Conservation (phyloP, 805 yeast species). For the Wickerhamiella galacta region DNA sequence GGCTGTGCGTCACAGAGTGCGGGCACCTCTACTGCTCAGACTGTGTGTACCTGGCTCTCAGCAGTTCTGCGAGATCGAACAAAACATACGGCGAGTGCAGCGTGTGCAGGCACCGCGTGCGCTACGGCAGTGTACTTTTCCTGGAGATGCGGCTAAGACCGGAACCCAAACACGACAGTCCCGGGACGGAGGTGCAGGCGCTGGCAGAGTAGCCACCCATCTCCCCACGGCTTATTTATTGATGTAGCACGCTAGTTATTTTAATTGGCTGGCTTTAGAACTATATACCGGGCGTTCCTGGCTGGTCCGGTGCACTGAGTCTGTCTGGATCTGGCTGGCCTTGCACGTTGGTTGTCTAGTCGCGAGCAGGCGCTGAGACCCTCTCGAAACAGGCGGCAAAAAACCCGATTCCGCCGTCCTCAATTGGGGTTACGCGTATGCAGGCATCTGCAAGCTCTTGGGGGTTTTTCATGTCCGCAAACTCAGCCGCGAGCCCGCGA, state of each 20-base stretch:
- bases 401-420: conserved; percentile 97
- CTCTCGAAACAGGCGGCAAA: conserved; percentile 86
- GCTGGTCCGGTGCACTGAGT: too few species aligned
- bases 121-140: conserved; percentile 15
- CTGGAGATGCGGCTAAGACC: conserved; percentile 15
- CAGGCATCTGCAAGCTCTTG: conserved; percentile 63
- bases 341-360: too few species aligned
- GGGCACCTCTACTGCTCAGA: conserved; percentile 25
- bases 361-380: too few species aligned
- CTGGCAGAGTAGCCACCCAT: neutral
- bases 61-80: conserved; percentile 16
- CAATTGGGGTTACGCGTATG: conserved; percentile 66
- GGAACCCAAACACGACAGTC: neutral
- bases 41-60: conserved; percentile 21
- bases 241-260: too few species aligned
- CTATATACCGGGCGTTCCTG: too few species aligned
- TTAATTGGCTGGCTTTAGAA: too few species aligned
- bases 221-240: neutral
- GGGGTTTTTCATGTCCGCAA: conserved; percentile 29
- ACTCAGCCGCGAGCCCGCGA: conserved; percentile 63
- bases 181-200: neutral
- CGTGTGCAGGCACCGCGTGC: conserved; percentile 20
- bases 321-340: too few species aligned
- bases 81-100: conserved; percentile 20
- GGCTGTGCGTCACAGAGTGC: conserved; percentile 21